phyloP scores from a whole-genome alignment of 306 rosid species.

The Alnus rubra region DNA sequence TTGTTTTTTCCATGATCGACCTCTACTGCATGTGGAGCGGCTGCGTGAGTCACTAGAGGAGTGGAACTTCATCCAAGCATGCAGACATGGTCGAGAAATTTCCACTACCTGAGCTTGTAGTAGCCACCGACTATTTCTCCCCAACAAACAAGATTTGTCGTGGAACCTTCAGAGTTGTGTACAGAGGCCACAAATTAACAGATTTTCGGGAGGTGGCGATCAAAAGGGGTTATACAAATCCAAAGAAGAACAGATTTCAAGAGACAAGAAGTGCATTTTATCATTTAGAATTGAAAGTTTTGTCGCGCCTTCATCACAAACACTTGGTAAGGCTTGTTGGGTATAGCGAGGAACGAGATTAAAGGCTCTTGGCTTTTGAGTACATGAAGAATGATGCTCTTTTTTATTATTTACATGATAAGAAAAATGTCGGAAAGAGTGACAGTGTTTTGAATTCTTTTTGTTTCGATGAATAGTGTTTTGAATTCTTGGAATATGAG shows the following conservation, averaged over 20 bases:
- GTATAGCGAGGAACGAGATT: slow-evolving; percentile 77
- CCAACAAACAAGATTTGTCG: slow-evolving; percentile 64
- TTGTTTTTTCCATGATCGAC: slow-evolving; percentile 71
- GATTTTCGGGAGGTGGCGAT: slow-evolving; percentile 88
- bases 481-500: slow-evolving; percentile 80
- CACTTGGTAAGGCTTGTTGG: slow-evolving; percentile 90
- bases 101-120: slow-evolving; percentile 61
- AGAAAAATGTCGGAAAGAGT: slow-evolving; percentile 57
- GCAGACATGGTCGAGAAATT: slow-evolving; percentile 78
- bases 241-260: slow-evolving; percentile 58
- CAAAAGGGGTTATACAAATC: slow-evolving; percentile 61
- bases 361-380: slow-evolving; percentile 81
- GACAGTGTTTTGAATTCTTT: too few species aligned
- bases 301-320: slow-evolving; percentile 88
- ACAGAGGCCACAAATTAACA: slow-evolving; percentile 53
- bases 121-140: slow-evolving; percentile 65
- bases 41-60: slow-evolving; percentile 80
- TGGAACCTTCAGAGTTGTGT: slow-evolving; percentile 87
- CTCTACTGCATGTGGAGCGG: slow-evolving; percentile 70
- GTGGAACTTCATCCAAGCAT: slow-evolving; percentile 90
- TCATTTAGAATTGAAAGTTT: slow-evolving; percentile 69
- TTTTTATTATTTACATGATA: slow-evolving; percentile 68
- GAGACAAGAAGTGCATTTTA: slow-evolving; percentile 82
- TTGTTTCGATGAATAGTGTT: slow-evolving; percentile 30
- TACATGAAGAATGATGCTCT: slow-evolving; percentile 90